A percentile compares a stretch with the other conserved stretches of the same genome.
Conservation (phyloP, 2,329 filamentous ascomycete genomes). For the Cladosporium sp. region DNA sequence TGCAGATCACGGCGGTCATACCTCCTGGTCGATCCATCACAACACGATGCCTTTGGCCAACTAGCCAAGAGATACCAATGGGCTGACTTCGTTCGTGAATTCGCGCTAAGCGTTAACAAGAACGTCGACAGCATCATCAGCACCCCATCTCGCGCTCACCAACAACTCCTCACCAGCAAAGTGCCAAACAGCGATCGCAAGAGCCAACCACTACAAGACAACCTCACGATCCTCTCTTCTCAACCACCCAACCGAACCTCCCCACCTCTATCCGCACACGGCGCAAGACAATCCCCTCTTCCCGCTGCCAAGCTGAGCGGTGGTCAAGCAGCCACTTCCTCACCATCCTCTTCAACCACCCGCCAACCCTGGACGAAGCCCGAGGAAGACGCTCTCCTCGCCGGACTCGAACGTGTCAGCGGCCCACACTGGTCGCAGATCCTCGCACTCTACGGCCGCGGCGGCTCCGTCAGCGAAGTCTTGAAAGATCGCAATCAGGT, state of each 20-base stretch:
- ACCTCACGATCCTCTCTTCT: slow-evolving; percentile 31
- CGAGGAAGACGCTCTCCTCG: slow-evolving; percentile 88
- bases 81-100: slow-evolving; percentile 63
- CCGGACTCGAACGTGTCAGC: slow-evolving; percentile 82
- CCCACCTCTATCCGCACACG: slow-evolving; percentile 25
- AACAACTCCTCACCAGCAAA: slow-evolving; percentile 10
- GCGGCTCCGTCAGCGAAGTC: slow-evolving; percentile 77
- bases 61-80: slow-evolving; percentile 64
- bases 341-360: slow-evolving; percentile 28
- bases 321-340: slow-evolving; percentile 24
- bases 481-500: slow-evolving; percentile 88
- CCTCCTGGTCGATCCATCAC: slow-evolving; percentile 52
- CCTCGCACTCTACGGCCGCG: slow-evolving; percentile 76
- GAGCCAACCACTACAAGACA: slow-evolving; percentile 1
- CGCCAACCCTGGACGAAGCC: slow-evolving; percentile 83
- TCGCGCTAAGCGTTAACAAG: slow-evolving; percentile 61
- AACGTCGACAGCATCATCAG: slow-evolving; percentile 53
- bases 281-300: slow-evolving; percentile 21
- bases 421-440: slow-evolving; percentile 95
- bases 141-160: slow-evolving; percentile 33
- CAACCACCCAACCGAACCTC: slow-evolving; percentile 31
- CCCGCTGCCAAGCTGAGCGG: slow-evolving; percentile 24
- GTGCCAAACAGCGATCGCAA: slow-evolving; percentile 14
- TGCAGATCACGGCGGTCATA: slow-evolving; percentile 58
- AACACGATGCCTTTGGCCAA: slow-evolving; percentile 47